Base-by-base conservation (phyloP, 441 rosid species). In the Manihot esculenta region DNA sequence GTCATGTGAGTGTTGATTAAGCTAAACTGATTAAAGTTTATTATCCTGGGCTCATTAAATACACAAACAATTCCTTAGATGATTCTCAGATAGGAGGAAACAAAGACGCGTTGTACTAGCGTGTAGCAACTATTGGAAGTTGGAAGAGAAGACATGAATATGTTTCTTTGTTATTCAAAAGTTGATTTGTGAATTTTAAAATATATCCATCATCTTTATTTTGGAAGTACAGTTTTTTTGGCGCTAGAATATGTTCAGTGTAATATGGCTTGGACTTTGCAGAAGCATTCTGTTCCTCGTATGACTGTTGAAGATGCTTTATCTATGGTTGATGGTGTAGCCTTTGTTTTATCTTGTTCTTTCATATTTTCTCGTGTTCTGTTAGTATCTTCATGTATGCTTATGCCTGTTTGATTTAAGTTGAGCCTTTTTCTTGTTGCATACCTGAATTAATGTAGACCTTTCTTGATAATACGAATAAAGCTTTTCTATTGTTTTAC, bases 141-240 rank as follows among this genome's bases (percentile, higher is more conserved):
- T n/a, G n/a, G n/a, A n/a, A n/a, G n/a, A 44, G 10, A 23, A 38
- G 47, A 49, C 48, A 23, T 12, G 50, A 35, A 30, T 8, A n/a
- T n/a, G n/a, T 45, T 49, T 26, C 59, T 72, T 42, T 18, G 42
- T 15, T 18, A 20, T 30, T 15, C 71, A 58, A 48, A 56, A 59
- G 45, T 21, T 47, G 57, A 50, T 54, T 64, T 1, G 12, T 23
- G 12, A 30, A 55, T 12, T 13, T 3, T 23, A 55, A 55, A 24
- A 1, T 1, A 1, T 10, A 23, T 1, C 35, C 33, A 24, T 12
- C 10, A 21, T 26, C 17, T 24, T 53, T 41, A 50, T 24, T n/a
- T 3, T 24, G 8, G 27, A 48, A 20, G 13, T 15, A 61, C 18
- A 18, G 18, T 50, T 17, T 18, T 49, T 21, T 53, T n/a, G 38